Conservation (phyloP, 495 filamentous ascomycete genomes). For the Cercophora scortea region DNA sequence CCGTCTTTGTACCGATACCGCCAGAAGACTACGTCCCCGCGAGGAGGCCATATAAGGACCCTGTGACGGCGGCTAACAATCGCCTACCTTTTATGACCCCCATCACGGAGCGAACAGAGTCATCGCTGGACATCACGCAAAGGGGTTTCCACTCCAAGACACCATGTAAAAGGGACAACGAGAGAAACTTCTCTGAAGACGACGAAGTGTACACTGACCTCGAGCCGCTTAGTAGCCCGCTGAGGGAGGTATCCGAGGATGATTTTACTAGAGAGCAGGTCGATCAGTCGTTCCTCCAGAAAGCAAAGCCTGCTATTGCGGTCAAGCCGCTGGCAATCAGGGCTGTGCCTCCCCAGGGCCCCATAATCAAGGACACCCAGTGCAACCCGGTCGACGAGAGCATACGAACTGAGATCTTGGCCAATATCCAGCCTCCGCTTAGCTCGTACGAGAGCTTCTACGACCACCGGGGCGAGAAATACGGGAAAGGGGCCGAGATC, state of each 20-base stretch:
- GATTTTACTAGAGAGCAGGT: conserved; percentile 29
- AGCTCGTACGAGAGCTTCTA: conserved; percentile 69
- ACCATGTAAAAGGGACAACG: conserved; percentile 47
- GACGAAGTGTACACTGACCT: conserved; percentile 37
- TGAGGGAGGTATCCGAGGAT: conserved; percentile 51
- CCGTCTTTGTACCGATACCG: conserved; percentile 56
- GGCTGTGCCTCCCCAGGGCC: conserved; percentile 26
- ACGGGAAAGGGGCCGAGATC: conserved; percentile 62
- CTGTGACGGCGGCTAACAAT: conserved; percentile 69
- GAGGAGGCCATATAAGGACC: conserved; percentile 66
- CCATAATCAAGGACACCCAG: conserved; percentile 69
- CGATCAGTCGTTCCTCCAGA: conserved; percentile 38
- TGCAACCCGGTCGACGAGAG: conserved; percentile 81
- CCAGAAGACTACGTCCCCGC: conserved; percentile 79
- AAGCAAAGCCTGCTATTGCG: conserved; percentile 16
- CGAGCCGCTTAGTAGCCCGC: conserved; percentile 60
- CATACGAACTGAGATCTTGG: conserved; percentile 66
- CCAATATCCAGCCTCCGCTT: conserved; percentile 61
- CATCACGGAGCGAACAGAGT: conserved; percentile 91
- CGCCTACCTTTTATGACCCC: conserved; percentile 97
- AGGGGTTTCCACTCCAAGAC: conserved; percentile 59
- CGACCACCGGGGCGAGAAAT: conserved; percentile 51
- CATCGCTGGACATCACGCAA: conserved; percentile 61
- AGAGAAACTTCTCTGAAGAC: conserved; percentile 21
- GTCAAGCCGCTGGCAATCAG: conserved; percentile 1